phyloP scores from a whole-genome alignment of 768 basidiomycete genomes.

The Russula dissimulans region DNA sequence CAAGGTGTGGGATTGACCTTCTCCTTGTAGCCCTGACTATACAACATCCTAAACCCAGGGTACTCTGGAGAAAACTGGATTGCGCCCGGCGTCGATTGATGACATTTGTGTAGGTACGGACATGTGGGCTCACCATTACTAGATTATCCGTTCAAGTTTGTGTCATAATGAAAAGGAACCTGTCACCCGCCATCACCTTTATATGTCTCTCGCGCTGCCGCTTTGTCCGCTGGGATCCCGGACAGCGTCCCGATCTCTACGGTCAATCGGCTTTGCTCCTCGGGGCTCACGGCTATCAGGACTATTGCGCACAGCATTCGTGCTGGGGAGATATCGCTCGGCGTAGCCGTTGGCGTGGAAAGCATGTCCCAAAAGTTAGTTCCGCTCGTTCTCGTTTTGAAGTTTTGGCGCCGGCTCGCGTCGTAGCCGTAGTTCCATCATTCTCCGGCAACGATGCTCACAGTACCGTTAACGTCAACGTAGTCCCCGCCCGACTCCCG shows the following conservation, averaged over 20 bases:
- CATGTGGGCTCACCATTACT: not conserved
- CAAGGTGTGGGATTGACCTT: slow-evolving; percentile 39
- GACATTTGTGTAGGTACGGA: slow-evolving; percentile 75
- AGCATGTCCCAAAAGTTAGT: slow-evolving; percentile 72
- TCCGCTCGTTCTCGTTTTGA: slow-evolving; percentile 20
- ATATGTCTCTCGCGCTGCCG: slow-evolving; percentile 79
- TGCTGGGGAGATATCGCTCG: slow-evolving; percentile 74
- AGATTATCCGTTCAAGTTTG: not conserved
- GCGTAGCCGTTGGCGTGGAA: slow-evolving; percentile 75
- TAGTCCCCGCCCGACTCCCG: slow-evolving; percentile 69
- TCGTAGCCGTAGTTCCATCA: slow-evolving; percentile 7
- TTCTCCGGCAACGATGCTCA: not conserved
- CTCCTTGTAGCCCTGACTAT: not conserved
- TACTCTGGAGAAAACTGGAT: slow-evolving; percentile 51
- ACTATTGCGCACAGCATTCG: slow-evolving; percentile 83
- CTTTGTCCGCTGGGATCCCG: slow-evolving; percentile 83
- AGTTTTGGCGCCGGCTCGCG: not conserved
- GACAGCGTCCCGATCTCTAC: slow-evolving; percentile 79
- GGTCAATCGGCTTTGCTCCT: slow-evolving; percentile 90
- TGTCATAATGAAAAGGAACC: slow-evolving; percentile 40
- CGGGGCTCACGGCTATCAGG: slow-evolving; percentile 89
- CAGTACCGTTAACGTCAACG: too few species aligned
- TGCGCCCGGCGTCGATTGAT: slow-evolving; percentile 65
- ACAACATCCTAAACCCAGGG: slow-evolving; percentile 35
- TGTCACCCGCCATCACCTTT: slow-evolving; percentile 78